A percentile compares a stretch with the other conserved stretches of the same genome.
phyloP scores from a whole-genome alignment of 306 rosid species.

The Benincasa hispida region DNA sequence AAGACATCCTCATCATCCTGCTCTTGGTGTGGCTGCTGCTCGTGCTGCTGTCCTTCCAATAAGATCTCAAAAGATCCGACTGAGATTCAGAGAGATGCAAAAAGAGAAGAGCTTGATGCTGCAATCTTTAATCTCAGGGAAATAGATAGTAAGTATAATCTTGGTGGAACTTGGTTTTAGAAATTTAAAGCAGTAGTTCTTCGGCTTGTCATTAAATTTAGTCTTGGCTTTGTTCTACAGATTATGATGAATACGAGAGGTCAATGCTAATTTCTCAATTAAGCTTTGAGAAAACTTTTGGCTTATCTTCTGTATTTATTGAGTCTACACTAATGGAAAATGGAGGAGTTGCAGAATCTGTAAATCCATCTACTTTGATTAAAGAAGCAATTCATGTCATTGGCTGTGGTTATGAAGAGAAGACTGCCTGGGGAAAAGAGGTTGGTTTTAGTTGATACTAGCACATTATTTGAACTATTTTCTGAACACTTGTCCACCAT shows the following conservation, averaged over 20 bases:
- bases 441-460: constrained; percentile 14
- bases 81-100: constrained; percentile 69
- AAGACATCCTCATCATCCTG: constrained; percentile 56
- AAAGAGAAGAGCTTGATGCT: constrained; percentile 88
- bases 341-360: constrained; percentile 86
- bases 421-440: constrained; percentile 98
- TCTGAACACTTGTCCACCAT: not conserved
- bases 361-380: constrained; percentile 64
- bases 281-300: constrained; percentile 97
- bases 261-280: constrained; percentile 93
- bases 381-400: constrained; percentile 98
- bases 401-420: constrained; percentile 91
- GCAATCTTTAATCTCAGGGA: constrained; percentile 91
- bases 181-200: not conserved
- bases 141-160: constrained; percentile 58
- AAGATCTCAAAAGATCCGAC: constrained; percentile 57
- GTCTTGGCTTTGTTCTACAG: constrained; percentile 26
- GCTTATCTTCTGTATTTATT: constrained; percentile 80
- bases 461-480: not conserved
- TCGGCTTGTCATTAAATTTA: not conserved
- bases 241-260: constrained; percentile 86
- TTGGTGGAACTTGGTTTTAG: constrained; percentile 1
- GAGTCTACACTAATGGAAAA: constrained; percentile 95
- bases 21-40: constrained; percentile 48
- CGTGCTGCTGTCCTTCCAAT: constrained; percentile 84